Base-by-base conservation (phyloP, 805 yeast species). In the Kregervanrija delftensis region DNA sequence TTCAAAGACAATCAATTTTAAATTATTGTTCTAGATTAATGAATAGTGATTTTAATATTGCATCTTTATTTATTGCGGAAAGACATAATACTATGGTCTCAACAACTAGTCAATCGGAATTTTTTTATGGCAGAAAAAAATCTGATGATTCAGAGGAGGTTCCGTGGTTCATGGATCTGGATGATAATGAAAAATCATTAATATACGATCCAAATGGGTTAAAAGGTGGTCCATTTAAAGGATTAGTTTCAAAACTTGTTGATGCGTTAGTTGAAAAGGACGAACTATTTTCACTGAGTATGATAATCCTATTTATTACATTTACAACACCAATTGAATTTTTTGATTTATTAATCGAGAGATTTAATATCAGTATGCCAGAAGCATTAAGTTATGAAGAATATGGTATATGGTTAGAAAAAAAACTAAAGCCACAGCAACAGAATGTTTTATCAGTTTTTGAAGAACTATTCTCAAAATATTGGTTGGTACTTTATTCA, bases 381-480 rank as follows among this genome's bases (percentile, higher is more conserved):
- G 96, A 86, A 56, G 96, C 95, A 0, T 65, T 91, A 48, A 78
- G 86, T 47, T 86, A 79, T 57, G 95, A 84, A 49, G 95, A 87
- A 56, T 86, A 85, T 60, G 77, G 79, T 38, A 64, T 72, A 9
- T 88, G 96, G 96, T 71, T 80, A 9, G 77, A 79, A 36, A 76
- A 75, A 56, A 86, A 86, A 56, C 78, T 82, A 47, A 70, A 68
- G 46, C 87, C 86, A 1, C 81, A 84, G 31, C 76, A 88, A 44
- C 55, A 74, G 17, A 71, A 86, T 46, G 85, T 85, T 9, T 69
- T 85, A 47, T 77, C 78, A 48, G 71, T 83, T 22, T 74, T 89
- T 77, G 79, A 76, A 53, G 65, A 77, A 12, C 71, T 89, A 55
- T 68, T 86, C 22, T 81, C 81, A 39, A 76, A 74, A 47, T 83